Evolutionary conservation across 192 early-diverging fungal genomes (phyloP).

Genomic region (Linnemannia exigua): DNA sequence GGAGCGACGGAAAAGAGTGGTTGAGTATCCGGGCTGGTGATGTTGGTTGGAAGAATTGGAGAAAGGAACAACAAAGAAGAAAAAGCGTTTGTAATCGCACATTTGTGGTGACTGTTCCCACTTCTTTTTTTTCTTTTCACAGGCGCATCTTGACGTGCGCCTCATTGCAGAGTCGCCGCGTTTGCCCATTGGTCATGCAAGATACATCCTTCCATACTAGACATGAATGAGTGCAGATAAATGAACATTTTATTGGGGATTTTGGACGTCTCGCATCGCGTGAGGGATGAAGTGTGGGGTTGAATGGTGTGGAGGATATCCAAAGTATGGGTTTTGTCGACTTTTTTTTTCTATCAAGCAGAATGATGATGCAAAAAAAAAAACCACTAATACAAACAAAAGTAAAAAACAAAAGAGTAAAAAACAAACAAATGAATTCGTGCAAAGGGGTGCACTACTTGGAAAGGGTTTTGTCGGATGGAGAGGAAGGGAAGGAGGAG

Average conservation of each 20-base stretch:
- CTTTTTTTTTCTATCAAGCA: slow-evolving; percentile 17
- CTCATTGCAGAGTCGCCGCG: not conserved
- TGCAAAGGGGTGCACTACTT: slow-evolving; percentile 1
- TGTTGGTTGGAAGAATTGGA: not conserved
- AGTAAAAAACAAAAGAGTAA: not conserved
- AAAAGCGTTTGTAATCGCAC: not conserved
- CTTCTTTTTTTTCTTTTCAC: not conserved
- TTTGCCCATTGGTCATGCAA: too few species aligned
- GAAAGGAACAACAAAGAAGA: not conserved
- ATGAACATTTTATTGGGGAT: slow-evolving; percentile 9
- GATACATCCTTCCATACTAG: too few species aligned
- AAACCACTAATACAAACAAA: slow-evolving; percentile 14
- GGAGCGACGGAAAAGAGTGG: too few species aligned
- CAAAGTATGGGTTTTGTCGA: slow-evolving; percentile 28
- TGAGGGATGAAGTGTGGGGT: slow-evolving; percentile 5
- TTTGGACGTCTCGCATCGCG: slow-evolving; percentile 1
- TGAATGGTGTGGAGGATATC: slow-evolving; percentile 38
- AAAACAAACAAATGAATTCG: slow-evolving; percentile 8
- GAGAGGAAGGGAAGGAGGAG: not conserved
- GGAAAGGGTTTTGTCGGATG: not conserved
- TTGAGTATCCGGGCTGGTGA: not conserved
- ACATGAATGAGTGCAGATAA: not conserved
- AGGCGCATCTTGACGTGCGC: too few species aligned
- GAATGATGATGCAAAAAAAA: slow-evolving; percentile 5
- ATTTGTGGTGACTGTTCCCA: not conserved